Evolutionary conservation across 768 basidiomycete species (phyloP), one percentile per base, ranked within the genome.

Genomic region (Boletus coccyginus): DNA sequence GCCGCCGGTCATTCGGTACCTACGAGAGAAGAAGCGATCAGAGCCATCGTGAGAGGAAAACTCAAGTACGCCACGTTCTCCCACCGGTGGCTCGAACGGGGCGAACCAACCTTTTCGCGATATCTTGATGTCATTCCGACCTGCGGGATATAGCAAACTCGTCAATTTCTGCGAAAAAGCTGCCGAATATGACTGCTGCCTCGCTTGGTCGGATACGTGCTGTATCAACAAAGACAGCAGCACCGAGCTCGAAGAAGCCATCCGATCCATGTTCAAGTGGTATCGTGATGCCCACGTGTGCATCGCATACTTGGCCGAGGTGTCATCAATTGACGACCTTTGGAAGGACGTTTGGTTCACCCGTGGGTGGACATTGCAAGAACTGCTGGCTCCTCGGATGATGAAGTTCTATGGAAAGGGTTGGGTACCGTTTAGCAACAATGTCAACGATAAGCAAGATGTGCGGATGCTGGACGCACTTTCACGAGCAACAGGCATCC

Each of bases 131-230:
- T 70, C 70, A 3, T 67, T 68, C 48, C 43, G 8, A 35, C 69
- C 69, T 1, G 54, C 66, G 8, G 70, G 69, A 36, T 72, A 70
- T 11, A 33, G 29, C 50, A 70, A 70, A 21, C 63, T 70, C 16
- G 56, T 41, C 21, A 55, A 56, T 7, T 72, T 70, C 24, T 70
- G 69, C 52, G 42, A 38, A 2, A 72, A 62, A 36, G 69, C 70
- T 21, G 60, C 53, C 0, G 68, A 64, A 38, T 72, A 70, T 35
- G 68, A 39, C 0, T 71, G 71, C 27, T 21, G 31, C 13, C 59
- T 70, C 3, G 73, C 67, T 33, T 74, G 71, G 71, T 70, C 67
- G n/a, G 72, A 74, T 35, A 74, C 73, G 16, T 71, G 66, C 12
- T 72, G 71, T 29, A 72, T 72, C 44, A 68, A 72, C 48, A 73